Evolutionary conservation across 129 eudicot species (phyloP).

Genomic region (Calendula officinalis): DNA sequence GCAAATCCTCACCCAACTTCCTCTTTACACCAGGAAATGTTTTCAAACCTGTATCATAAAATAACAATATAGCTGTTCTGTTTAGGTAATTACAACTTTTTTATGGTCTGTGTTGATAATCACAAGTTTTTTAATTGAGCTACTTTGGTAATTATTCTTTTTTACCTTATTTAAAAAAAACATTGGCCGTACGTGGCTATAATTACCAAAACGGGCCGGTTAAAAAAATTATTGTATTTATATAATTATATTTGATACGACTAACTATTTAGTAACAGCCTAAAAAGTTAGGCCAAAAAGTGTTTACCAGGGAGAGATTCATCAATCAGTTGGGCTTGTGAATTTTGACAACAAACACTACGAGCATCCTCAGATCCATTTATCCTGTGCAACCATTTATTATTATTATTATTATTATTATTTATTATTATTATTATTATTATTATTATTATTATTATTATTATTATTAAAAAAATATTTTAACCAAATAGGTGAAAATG

Average conservation of each 20-base stretch:
- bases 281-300: background rate
- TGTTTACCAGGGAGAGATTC: slow-evolving; percentile 57
- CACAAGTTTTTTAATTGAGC: too few relatives aligned
- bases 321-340: slow-evolving; percentile 42
- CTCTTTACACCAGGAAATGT: slow-evolving; percentile 81
- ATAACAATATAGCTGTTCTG: background rate
- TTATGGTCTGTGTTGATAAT: background rate
- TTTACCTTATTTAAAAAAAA: too few relatives aligned
- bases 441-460: too few relatives aligned
- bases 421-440: too few relatives aligned
- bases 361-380: slow-evolving; percentile 48
- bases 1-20: slow-evolving; percentile 41
- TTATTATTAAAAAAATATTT: too few relatives aligned
- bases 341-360: slow-evolving; percentile 44
- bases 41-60: slow-evolving; percentile 54
- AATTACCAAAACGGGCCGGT: too few relatives aligned
- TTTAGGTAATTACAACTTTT: too few relatives aligned
- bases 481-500: background rate
- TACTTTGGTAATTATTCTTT: too few relatives aligned
- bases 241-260: too few relatives aligned
- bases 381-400: slow-evolving; percentile 33
- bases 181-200: too few relatives aligned
- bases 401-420: too few relatives aligned
- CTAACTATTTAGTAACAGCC: background rate
- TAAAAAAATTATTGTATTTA: too few relatives aligned